Evolutionary conservation across 441 rosid genomes (phyloP), one percentile per base, ranked within the genome.

Genomic region (Bocquillonia castaneifolia): DNA sequence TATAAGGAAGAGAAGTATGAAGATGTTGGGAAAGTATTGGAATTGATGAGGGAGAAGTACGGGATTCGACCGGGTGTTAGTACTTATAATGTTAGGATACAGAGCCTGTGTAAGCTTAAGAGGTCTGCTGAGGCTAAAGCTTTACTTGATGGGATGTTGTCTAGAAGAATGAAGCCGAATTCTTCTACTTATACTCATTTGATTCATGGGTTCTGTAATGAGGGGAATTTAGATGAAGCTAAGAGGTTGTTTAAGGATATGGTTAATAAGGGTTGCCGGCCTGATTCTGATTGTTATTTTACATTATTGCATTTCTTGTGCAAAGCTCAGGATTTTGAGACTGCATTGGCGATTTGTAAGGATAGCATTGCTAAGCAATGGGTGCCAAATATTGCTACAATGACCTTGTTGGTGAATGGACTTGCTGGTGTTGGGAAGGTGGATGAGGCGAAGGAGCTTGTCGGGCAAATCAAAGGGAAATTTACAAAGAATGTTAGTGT

Each of bases 181-280:
- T 66, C 87, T 0, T 82, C 44, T 0, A 80, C 91, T 0, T 88
- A 77, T 59, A 23, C 32, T 9, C 78, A 88, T 79, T 85, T 93
- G 91, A 88, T 93, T 72, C 88, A 75, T 61, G 95, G 99, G 76
- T 89, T 83, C 59, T 82, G 93, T 22, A 78, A 40, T 20, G 92
- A 82, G 72, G 95, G 80, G 23, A 70, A 88, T 69, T 72, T 83
- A 10, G 90, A 82, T 0, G 91, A 85, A 72, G 99, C 88, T 0
- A 89, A 81, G 83, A 72, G 59, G 47, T 36, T 89, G 87, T 89
- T 88, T 28, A 79, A 73, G 72, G 69, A 28, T 14, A 91, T 91
- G 97, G 39, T 64, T 66, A 73, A 56, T 17, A 53, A 74, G 17
- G 97, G 92, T 12, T 76, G 62, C 20, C 45, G 74, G 60, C 88